phyloP scores from a whole-genome alignment of 805 yeast genomes.

The Candida corydali region DNA sequence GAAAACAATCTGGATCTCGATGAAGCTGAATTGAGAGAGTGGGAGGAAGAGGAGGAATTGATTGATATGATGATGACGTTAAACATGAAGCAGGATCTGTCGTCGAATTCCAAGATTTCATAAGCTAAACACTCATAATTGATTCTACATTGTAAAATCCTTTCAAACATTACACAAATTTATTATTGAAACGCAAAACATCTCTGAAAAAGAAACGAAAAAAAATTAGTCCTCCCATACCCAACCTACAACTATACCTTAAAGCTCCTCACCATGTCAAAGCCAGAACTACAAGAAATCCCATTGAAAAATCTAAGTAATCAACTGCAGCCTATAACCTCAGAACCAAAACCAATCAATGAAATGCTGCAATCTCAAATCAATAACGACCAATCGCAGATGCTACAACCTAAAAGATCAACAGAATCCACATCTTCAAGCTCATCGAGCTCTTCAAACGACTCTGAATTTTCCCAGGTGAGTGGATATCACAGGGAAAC shows the following conservation, averaged over 20 bases:
- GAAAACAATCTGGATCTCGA: conserved; percentile 2
- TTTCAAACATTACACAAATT: too few relatives aligned
- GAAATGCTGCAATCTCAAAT: conserved; percentile 6
- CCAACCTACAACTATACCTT: too few relatives aligned
- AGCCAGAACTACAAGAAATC: conserved; percentile 1
- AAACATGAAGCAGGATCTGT: not conserved
- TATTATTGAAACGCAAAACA: too few relatives aligned
- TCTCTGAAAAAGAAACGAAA: too few relatives aligned
- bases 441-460: conserved; percentile 1
- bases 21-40: conserved; percentile 19
- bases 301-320: conserved; percentile 2
- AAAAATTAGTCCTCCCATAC: too few relatives aligned
- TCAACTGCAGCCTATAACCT: conserved; percentile 1
- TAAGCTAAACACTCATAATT: too few relatives aligned
- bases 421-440: not conserved
- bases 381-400: not conserved
- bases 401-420: conserved; percentile 2
- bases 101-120: too few relatives aligned
- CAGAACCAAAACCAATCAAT: conserved; percentile 5
- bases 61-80: conserved; percentile 8
- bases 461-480: conserved; percentile 11
- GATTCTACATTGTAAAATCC: too few relatives aligned
- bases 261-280: not conserved
- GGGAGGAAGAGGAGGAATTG: conserved; percentile 12
- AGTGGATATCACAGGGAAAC: conserved; percentile 34